Evolutionary conservation across 192 early-diverging fungal genomes (phyloP).

Genomic region (Lobosporangium transversale): DNA sequence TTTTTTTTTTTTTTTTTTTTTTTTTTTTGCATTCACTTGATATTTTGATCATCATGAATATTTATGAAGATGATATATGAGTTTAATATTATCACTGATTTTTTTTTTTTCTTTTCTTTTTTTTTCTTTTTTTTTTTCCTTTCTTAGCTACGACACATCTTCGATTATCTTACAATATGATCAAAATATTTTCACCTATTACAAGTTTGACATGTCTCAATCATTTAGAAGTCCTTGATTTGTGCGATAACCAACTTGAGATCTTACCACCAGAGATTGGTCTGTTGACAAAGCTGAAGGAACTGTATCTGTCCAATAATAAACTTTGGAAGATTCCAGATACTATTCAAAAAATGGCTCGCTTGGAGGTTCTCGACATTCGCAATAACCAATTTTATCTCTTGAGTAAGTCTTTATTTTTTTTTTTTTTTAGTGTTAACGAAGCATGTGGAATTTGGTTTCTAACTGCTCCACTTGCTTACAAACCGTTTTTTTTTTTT

Average conservation of each 20-base stretch:
- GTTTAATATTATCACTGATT: neutral
- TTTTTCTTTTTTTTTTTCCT: neutral
- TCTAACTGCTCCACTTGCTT: neutral
- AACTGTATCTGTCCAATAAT: constrained; percentile 48
- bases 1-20: too few relatives aligned
- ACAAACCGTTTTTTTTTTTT: neutral
- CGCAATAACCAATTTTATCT: constrained; percentile 45
- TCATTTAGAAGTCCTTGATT: constrained; percentile 47
- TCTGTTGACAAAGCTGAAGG: constrained; percentile 36
- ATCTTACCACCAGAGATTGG: constrained; percentile 50
- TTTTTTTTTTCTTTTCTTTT: neutral
- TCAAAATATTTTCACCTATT: constrained; percentile 26
- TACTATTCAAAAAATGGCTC: constrained; percentile 36
- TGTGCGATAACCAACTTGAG: constrained; percentile 52
- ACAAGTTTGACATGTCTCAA: constrained; percentile 23
- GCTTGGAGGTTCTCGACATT: constrained; percentile 52
- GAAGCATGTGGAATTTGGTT: too few relatives aligned
- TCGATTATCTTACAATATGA: constrained; percentile 38
- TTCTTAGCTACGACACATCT: constrained; percentile 43
- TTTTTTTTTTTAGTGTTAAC: too few relatives aligned
- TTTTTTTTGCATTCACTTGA: too few relatives aligned
- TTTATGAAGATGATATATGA: neutral
- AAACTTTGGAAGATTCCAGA: constrained; percentile 48
- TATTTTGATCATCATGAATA: neutral
- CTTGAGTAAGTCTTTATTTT: constrained; percentile 43